Conservation (phyloP, 495 filamentous ascomycete genomes). For the Talaromyces proteolyticus region DNA sequence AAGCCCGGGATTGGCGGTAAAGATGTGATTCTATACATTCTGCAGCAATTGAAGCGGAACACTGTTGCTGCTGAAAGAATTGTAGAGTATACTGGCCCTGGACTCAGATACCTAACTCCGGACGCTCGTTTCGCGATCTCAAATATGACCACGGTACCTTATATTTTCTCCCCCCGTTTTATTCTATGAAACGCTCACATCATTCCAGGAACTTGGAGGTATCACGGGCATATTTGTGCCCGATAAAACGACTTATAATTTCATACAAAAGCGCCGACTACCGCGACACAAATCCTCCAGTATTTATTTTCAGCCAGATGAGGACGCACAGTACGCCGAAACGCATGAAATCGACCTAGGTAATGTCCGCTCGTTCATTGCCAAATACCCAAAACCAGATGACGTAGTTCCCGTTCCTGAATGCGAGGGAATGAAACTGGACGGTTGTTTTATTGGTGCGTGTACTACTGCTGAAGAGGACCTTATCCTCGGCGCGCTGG, state of each 20-base stretch:
- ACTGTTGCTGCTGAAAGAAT: slow-evolving; percentile 38
- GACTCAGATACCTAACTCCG: slow-evolving; percentile 22
- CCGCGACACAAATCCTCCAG: slow-evolving; percentile 21
- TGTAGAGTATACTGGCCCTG: slow-evolving; percentile 38
- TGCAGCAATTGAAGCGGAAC: slow-evolving; percentile 37
- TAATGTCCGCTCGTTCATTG: slow-evolving; percentile 28
- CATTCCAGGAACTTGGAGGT: slow-evolving; percentile 34
- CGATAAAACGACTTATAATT: slow-evolving; percentile 26
- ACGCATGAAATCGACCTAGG: slow-evolving; percentile 28
- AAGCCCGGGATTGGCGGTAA: slow-evolving; percentile 37
- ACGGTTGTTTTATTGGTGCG: slow-evolving; percentile 45
- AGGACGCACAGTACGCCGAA: slow-evolving; percentile 31
- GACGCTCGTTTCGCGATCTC: slow-evolving; percentile 42
- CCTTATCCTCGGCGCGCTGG: slow-evolving; percentile 32
- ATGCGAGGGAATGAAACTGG: slow-evolving; percentile 20
- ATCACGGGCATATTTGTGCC: slow-evolving; percentile 37
- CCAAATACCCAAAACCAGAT: slow-evolving; percentile 37
- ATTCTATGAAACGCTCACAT: background rate
- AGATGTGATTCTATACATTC: slow-evolving; percentile 40
- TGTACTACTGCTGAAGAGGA: slow-evolving; percentile 45
- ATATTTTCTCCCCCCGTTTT: too few species aligned
- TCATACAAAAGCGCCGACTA: slow-evolving; percentile 22
- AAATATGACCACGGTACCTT: slow-evolving; percentile 40
- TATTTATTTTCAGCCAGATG: slow-evolving; percentile 31
- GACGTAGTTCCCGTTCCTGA: slow-evolving; percentile 36